These are phyloP conservation scores for Phyllachora maydis DNA, from an alignment of 2,329 filamentous ascomycete species.

Conservation along the genomic window DNA sequence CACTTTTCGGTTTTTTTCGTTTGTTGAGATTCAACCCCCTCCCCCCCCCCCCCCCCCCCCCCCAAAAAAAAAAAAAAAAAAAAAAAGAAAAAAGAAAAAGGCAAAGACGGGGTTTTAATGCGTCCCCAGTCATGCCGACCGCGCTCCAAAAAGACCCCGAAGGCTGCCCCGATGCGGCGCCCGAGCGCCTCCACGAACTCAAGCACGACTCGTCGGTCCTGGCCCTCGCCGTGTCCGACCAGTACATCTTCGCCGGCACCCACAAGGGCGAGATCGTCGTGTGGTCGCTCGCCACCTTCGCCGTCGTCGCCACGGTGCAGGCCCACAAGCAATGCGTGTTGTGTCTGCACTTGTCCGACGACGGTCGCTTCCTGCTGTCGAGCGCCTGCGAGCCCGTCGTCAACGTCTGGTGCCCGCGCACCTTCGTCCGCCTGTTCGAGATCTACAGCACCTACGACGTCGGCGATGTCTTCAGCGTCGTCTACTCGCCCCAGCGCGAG, in stretches of 20 bases:
- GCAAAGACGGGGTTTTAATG: no score
- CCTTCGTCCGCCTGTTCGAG: slow-evolving; percentile 61
- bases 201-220: slow-evolving; percentile 64
- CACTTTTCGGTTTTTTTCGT: no score
- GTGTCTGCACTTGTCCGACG: slow-evolving; percentile 60
- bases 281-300: slow-evolving; percentile 78
- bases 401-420: slow-evolving; percentile 75
- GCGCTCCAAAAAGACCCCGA: no score
- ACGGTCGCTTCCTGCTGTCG: slow-evolving; percentile 60
- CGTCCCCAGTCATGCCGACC: no score
- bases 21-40: no score
- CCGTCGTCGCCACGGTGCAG: slow-evolving; percentile 57
- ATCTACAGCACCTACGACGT: slow-evolving; percentile 89
- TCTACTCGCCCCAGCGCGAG: slow-evolving; percentile 59
- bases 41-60: no score
- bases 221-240: slow-evolving; percentile 58
- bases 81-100: no score
- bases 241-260: slow-evolving; percentile 76
- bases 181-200: slow-evolving; percentile 54
- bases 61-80: no score
- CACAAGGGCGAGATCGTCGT: slow-evolving; percentile 85
- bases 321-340: slow-evolving; percentile 86
- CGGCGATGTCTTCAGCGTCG: slow-evolving; percentile 89
- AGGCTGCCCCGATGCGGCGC: slow-evolving; percentile 14
- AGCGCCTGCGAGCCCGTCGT: slow-evolving; percentile 85